Conservation (phyloP, 306 rosid species). For the Malus fusca region DNA sequence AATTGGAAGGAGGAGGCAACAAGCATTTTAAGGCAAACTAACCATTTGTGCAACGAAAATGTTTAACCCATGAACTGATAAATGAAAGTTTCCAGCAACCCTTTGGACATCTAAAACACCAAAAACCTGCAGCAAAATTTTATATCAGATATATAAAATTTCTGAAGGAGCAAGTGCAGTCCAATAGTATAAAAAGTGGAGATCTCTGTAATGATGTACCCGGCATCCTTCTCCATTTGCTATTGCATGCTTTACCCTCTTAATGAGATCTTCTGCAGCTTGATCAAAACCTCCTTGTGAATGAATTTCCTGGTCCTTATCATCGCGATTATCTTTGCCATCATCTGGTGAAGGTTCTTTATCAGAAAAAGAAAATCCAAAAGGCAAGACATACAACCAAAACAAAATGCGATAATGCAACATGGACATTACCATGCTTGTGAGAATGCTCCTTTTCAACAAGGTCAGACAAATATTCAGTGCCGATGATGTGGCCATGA, state of each 20-base stretch:
- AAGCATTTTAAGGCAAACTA: constrained; percentile 4
- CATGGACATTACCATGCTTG: constrained; percentile 53
- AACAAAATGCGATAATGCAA: constrained; percentile 11
- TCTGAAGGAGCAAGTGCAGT: background rate
- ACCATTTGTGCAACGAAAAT: constrained; percentile 94
- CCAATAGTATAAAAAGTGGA: background rate
- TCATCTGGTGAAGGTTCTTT: constrained; percentile 34
- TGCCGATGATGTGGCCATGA: constrained; percentile 74
- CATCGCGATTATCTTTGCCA: constrained; percentile 52
- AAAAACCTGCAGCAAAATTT: constrained; percentile 57
- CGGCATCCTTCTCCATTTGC: constrained; percentile 72
- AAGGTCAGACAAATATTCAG: constrained; percentile 91
- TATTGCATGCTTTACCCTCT: constrained; percentile 74
- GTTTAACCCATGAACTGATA: constrained; percentile 86
- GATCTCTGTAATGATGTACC: constrained; percentile 39
- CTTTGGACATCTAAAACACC: constrained; percentile 94
- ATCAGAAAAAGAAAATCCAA: background rate
- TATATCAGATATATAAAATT: background rate
- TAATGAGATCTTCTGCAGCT: constrained; percentile 57
- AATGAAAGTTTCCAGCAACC: constrained; percentile 91
- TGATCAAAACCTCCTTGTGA: constrained; percentile 46
- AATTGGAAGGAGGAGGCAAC: background rate
- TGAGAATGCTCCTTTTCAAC: constrained; percentile 81
- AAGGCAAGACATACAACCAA: background rate
- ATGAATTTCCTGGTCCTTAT: constrained; percentile 45